These are phyloP conservation scores for Datura wrightii DNA, from an alignment of 257 asterid species.

Conservation along the genomic window DNA sequence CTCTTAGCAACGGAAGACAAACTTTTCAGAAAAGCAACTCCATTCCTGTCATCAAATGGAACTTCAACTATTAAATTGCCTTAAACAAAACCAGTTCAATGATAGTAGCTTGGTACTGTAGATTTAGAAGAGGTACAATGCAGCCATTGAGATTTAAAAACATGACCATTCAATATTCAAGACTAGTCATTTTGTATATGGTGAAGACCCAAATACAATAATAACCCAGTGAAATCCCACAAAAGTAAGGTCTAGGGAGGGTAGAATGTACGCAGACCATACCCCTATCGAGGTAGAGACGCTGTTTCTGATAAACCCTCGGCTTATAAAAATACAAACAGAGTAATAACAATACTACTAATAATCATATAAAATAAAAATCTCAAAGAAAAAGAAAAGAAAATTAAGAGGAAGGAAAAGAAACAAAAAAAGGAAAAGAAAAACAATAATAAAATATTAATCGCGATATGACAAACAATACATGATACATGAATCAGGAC, in stretches of 20 bases:
- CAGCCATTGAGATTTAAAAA: not conserved
- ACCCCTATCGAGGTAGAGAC: no score
- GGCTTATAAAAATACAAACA: no score
- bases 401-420: no score
- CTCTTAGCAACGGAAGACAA: conserved; percentile 66
- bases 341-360: no score
- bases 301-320: no score
- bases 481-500: no score
- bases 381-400: no score
- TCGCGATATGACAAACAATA: no score
- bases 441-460: not conserved
- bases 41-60: conserved; percentile 31
- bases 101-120: conserved; percentile 13
- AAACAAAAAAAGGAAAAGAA: not conserved
- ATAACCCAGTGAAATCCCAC: no score
- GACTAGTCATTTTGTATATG: conserved; percentile 4
- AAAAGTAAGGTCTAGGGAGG: no score
- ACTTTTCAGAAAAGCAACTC: conserved; percentile 60
- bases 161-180: not conserved
- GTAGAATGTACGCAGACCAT: no score
- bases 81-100: not conserved
- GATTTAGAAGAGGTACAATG: not conserved
- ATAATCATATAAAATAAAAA: no score
- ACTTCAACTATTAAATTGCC: conserved; percentile 12
- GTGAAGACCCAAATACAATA: not conserved